phyloP scores from a whole-genome alignment of 2,329 filamentous ascomycete species.

The Neurospora crassa region DNA sequence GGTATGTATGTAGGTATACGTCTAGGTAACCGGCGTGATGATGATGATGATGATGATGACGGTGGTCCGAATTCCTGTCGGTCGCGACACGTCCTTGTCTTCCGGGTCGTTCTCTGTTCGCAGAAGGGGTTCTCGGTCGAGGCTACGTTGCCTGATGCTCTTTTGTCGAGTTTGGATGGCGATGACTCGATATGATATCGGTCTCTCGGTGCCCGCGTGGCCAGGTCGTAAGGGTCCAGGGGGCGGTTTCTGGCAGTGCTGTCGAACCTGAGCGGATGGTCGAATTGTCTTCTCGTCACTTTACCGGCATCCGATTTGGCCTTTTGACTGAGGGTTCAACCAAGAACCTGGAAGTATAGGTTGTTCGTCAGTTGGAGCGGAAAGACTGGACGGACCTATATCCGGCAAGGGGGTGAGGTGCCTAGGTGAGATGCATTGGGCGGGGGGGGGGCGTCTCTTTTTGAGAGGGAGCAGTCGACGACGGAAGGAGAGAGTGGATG shows the following conservation, averaged over 20 bases:
- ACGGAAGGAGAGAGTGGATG: background rate
- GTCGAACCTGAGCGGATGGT: background rate
- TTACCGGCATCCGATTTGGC: background rate
- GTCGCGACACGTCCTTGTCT: background rate
- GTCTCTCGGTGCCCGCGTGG: background rate
- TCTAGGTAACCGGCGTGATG: background rate
- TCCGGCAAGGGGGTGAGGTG: background rate
- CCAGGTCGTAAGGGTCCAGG: background rate
- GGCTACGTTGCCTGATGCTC: background rate
- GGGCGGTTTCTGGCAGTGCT: background rate
- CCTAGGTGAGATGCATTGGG: background rate
- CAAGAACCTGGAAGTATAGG: background rate
- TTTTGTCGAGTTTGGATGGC: background rate
- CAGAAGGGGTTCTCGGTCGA: background rate
- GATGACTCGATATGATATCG: background rate
- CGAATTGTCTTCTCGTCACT: background rate
- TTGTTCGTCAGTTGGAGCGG: background rate
- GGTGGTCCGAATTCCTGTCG: background rate
- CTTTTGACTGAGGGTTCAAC: background rate
- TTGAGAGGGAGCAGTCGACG: background rate
- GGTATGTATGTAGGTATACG: background rate
- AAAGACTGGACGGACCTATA: background rate
- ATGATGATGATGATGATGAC: background rate
- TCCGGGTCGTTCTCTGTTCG: background rate
- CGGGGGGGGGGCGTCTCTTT: background rate